Evolutionary conservation across 2,329 filamentous ascomycete genomes (phyloP).

Genomic region (Penicillium sp.): DNA sequence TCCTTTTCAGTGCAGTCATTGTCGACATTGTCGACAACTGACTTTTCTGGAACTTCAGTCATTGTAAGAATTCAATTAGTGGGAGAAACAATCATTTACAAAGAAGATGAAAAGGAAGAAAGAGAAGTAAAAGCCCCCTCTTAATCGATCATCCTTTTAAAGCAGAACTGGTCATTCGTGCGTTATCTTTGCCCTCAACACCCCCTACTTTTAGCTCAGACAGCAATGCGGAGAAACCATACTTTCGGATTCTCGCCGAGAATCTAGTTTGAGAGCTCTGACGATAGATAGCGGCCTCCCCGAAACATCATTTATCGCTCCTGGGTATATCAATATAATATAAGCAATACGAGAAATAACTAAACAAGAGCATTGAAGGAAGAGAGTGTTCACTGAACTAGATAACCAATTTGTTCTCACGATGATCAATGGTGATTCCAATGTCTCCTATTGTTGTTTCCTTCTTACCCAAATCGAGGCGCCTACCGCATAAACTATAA

Average conservation of each 20-base stretch:
- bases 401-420: no score
- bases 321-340: no score
- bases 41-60: conserved; percentile 11
- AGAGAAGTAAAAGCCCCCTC: not conserved
- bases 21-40: not conserved
- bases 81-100: not conserved
- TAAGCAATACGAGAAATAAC: no score
- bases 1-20: conserved; percentile 20
- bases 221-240: conserved; percentile 8
- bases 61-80: not conserved
- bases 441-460: no score
- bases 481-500: no score
- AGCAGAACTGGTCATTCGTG: not conserved
- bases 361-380: no score
- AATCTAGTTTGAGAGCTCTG: not conserved
- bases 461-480: no score
- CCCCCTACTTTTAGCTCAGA: conserved; percentile 1
- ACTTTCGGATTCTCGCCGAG: conserved; percentile 17
- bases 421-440: no score
- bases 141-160: not conserved
- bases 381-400: no score
- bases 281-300: not conserved
- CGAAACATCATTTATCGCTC: not conserved
- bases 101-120: not conserved
- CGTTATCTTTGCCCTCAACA: conserved; percentile 11